Percentiles rank a stretch among this genome's conserved stretches.
These are phyloP conservation scores for Claviceps sp. DNA, from an alignment of 2,329 filamentous ascomycete species.

Conservation along the genomic window DNA sequence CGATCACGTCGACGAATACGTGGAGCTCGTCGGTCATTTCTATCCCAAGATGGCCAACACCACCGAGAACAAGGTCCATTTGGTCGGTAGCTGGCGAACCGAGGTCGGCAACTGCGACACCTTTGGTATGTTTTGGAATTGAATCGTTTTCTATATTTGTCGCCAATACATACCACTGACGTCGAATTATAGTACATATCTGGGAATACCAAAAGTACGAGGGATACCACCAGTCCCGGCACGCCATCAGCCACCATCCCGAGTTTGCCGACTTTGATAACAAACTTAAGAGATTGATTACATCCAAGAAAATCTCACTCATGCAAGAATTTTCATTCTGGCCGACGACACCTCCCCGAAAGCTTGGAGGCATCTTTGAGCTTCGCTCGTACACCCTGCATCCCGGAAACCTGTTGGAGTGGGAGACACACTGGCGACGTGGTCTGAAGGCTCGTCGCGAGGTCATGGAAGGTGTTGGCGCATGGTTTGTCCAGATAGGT, in stretches of 20 bases:
- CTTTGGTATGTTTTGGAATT: constrained; percentile 51
- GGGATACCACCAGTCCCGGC: constrained; percentile 84
- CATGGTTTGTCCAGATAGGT: constrained; percentile 98
- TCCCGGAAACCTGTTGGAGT: constrained; percentile 90
- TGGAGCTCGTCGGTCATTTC: constrained; percentile 76
- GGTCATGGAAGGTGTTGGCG: constrained; percentile 96
- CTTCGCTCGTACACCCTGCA: constrained; percentile 92
- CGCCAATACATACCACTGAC: background rate
- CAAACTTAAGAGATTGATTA: constrained; percentile 76
- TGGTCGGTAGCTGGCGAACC: constrained; percentile 96
- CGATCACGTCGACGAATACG: constrained; percentile 90
- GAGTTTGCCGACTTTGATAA: constrained; percentile 74
- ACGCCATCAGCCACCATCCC: constrained; percentile 70
- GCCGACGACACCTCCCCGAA: constrained; percentile 83
- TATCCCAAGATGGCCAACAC: constrained; percentile 80
- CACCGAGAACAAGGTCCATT: constrained; percentile 83
- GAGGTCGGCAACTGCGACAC: constrained; percentile 96
- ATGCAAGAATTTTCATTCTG: constrained; percentile 99
- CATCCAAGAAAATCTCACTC: constrained; percentile 71
- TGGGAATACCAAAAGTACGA: constrained; percentile 98
- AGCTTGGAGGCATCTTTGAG: constrained; percentile 88
- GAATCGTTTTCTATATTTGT: background rate
- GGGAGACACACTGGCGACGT: constrained; percentile 96
- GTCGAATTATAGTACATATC: constrained; percentile 62
- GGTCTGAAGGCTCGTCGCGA: constrained; percentile 82